A percentile compares a stretch with the other conserved stretches of the same genome.
phyloP scores from a whole-genome alignment of 2,329 filamentous ascomycete genomes.

The Alternaria dauci region DNA sequence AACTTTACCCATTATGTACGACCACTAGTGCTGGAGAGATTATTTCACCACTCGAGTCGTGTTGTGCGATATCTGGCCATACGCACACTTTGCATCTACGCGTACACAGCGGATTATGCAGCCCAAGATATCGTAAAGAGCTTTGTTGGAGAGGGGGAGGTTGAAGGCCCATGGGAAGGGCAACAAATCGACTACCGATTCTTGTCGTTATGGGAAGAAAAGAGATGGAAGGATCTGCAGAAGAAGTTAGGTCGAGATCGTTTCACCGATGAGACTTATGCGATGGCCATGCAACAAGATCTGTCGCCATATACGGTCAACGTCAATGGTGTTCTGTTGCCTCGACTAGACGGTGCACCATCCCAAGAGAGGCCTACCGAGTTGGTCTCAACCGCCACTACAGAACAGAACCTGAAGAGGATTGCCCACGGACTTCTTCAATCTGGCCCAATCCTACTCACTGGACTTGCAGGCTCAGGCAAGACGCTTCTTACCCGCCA shows the following conservation, averaged over 20 bases:
- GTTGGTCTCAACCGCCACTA: slow-evolving; percentile 73
- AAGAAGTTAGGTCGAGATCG: slow-evolving; percentile 16
- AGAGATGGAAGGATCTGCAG: slow-evolving; percentile 55
- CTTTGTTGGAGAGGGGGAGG: slow-evolving; percentile 69
- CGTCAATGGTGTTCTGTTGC: slow-evolving; percentile 50
- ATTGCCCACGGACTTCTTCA: slow-evolving; percentile 74
- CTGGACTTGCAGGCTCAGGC: slow-evolving; percentile 84
- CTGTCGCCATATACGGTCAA: slow-evolving; percentile 46
- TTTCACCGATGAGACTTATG: not conserved
- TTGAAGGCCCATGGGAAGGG: slow-evolving; percentile 79
- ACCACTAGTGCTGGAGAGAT: slow-evolving; percentile 70
- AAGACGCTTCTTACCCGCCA: slow-evolving; percentile 90
- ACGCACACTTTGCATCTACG: slow-evolving; percentile 79
- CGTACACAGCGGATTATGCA: slow-evolving; percentile 81
- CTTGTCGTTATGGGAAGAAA: slow-evolving; percentile 69
- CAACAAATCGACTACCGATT: slow-evolving; percentile 80
- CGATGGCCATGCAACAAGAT: slow-evolving; percentile 20
- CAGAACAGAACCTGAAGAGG: slow-evolving; percentile 72
- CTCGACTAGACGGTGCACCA: slow-evolving; percentile 46
- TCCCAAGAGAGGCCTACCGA: slow-evolving; percentile 36
- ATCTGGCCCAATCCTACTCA: slow-evolving; percentile 77
- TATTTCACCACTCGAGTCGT: slow-evolving; percentile 68
- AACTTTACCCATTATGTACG: slow-evolving; percentile 72
- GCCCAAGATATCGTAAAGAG: slow-evolving; percentile 74
- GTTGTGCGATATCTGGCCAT: slow-evolving; percentile 82